Evolutionary conservation across 495 filamentous ascomycete genomes (phyloP).

Genomic region (Pyrenula aspistea): DNA sequence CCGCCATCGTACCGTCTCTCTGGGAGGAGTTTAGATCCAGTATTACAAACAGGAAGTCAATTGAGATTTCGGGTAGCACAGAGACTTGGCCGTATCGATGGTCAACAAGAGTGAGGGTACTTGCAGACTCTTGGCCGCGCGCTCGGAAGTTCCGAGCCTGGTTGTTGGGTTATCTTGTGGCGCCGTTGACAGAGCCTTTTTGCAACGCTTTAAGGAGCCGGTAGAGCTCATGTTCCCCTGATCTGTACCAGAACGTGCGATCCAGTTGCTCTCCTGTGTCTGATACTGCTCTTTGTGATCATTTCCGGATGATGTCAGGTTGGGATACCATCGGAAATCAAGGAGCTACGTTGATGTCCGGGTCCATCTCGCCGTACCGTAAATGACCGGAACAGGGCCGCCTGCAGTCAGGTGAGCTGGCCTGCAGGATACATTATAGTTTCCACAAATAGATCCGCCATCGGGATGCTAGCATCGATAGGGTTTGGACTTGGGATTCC

Average conservation of each 20-base stretch:
- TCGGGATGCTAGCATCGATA: not conserved
- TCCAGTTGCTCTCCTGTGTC: too few relatives aligned
- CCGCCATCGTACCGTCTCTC: not conserved
- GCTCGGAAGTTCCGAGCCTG: not conserved
- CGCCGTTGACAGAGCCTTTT: too few relatives aligned
- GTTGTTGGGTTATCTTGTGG: not conserved
- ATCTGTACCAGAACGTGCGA: too few relatives aligned
- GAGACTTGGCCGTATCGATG: not conserved
- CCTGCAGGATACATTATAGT: not conserved
- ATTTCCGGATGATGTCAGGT: not conserved
- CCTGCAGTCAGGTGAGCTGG: not conserved
- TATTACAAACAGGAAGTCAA: not conserved
- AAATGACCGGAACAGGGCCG: not conserved
- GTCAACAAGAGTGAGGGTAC: not conserved
- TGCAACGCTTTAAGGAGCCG: too few relatives aligned
- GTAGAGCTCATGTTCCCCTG: too few relatives aligned
- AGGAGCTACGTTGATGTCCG: not conserved
- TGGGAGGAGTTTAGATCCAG: not conserved
- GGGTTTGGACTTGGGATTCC: not conserved
- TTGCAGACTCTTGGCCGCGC: not conserved
- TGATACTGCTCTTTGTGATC: too few relatives aligned
- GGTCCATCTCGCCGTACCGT: not conserved
- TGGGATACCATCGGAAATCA: not conserved
- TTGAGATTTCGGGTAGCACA: not conserved
- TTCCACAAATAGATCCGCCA: not conserved